Evolutionary conservation across 192 early-diverging fungal genomes (phyloP).

Genomic region (Radiomyces spectabilis): DNA sequence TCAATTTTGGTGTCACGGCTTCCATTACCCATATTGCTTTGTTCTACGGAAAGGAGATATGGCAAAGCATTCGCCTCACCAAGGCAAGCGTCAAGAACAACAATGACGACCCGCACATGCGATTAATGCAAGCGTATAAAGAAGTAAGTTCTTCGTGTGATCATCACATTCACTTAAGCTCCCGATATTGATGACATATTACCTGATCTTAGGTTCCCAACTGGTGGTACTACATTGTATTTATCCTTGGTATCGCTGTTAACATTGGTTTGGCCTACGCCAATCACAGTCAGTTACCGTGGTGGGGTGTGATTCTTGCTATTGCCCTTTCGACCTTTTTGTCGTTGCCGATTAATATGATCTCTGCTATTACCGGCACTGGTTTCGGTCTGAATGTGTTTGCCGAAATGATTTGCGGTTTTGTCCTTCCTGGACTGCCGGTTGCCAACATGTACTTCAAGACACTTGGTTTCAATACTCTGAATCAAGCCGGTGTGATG

Average conservation of each 20-base stretch:
- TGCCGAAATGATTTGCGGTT: slow-evolving; percentile 36
- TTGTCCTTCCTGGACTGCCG: slow-evolving; percentile 37
- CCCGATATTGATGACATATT: background rate
- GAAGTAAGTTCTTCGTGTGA: slow-evolving; percentile 36
- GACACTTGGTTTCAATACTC: slow-evolving; percentile 31
- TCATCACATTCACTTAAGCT: background rate
- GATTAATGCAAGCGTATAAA: slow-evolving; percentile 56
- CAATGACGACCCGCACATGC: slow-evolving; percentile 46
- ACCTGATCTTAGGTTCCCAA: slow-evolving; percentile 32
- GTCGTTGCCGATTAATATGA: slow-evolving; percentile 45
- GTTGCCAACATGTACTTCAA: slow-evolving; percentile 49
- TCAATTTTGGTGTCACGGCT: slow-evolving; percentile 51
- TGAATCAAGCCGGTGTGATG: slow-evolving; percentile 36
- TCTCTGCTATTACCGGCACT: slow-evolving; percentile 36
- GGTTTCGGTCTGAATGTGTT: slow-evolving; percentile 39
- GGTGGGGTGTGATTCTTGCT: slow-evolving; percentile 27
- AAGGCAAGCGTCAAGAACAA: slow-evolving; percentile 31
- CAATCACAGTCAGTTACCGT: slow-evolving; percentile 18
- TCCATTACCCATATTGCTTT: slow-evolving; percentile 49
- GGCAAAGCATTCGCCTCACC: slow-evolving; percentile 42
- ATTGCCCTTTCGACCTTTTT: slow-evolving; percentile 27
- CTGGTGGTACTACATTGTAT: slow-evolving; percentile 59
- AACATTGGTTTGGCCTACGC: slow-evolving; percentile 29
- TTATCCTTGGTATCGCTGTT: slow-evolving; percentile 34
- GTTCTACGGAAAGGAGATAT: slow-evolving; percentile 56